These are phyloP conservation scores for Fusarium tuaranense DNA, from an alignment of 2,329 filamentous ascomycete genomes.

Conservation along the genomic window DNA sequence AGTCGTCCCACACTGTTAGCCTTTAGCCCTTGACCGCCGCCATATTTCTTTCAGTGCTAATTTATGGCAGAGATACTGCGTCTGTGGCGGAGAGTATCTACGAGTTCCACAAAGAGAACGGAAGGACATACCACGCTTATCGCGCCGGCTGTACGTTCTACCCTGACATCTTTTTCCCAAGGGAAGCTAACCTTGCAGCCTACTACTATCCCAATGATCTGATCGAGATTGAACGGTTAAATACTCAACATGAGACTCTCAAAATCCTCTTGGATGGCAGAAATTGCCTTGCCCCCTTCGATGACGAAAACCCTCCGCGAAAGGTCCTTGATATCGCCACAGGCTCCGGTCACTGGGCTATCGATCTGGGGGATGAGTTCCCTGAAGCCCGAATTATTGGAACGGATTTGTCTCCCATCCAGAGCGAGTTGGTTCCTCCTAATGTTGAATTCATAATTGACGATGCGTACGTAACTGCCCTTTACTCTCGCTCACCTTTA, in stretches of 20 bases:
- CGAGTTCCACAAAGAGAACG: constrained; percentile 14
- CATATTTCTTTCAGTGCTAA: neutral
- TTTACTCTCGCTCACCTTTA: neutral
- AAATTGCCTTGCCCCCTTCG: constrained; percentile 4
- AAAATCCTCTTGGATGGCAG: constrained; percentile 9
- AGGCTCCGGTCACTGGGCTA: constrained; percentile 8
- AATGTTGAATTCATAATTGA: constrained; percentile 17
- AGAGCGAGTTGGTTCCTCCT: constrained; percentile 5
- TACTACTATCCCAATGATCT: constrained; percentile 11
- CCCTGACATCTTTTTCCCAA: neutral
- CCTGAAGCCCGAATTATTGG: constrained; percentile 5
- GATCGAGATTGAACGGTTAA: constrained; percentile 4
- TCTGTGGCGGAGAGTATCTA: constrained; percentile 17
- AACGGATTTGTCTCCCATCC: constrained; percentile 8
- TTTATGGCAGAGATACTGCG: constrained; percentile 2
- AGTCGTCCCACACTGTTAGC: neutral
- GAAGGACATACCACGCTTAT: constrained; percentile 16
- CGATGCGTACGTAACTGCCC: neutral
- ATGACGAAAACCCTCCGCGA: neutral
- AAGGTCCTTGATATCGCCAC: constrained; percentile 15
- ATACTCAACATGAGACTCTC: constrained; percentile 8
- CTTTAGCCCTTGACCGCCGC: neutral
- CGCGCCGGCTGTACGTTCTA: constrained; percentile 5
- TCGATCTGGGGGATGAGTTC: constrained; percentile 13
- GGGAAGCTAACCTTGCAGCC: neutral